Base-by-base conservation (phyloP, 176 grass and related monocot genomes). In the Rhynchospora tenuis region DNA sequence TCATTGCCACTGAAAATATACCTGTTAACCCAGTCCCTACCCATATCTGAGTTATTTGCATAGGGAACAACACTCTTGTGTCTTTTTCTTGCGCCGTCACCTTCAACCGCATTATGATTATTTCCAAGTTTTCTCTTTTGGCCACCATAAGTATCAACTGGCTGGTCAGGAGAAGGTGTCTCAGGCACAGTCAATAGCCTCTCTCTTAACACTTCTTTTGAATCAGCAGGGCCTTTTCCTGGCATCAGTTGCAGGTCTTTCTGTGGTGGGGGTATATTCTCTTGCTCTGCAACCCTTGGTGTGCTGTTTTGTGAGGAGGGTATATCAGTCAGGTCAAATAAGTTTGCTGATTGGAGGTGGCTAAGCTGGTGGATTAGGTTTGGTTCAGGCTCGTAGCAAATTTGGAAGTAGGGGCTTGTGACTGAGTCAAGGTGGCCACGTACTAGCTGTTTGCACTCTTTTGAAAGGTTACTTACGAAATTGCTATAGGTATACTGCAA, bases 151-250 rank as follows among this genome's bases (percentile, higher is more conserved):
- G 69, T 73, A 73, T 98, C 93, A 79, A 48, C 60, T 16, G 91
- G 93, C 60, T 96, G 86, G 90, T 99, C 97, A 78, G 97, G 97
- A 65, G 97, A 99, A 86, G 97, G 97, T 13, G 97, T 99, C 86
- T 99, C 97, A 48, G 97, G 97, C 82, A 96, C 91, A 31, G 89
- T 93, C 85, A 99, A 84, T 80, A 93, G 93, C 60, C 89, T 99
- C 87, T 99, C 97, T 80, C 54, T 92, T 33, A 95, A 89, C 72
- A 88, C 68, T 50, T 90, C 91, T 86, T 89, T 97, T 56, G 85
- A 76, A 48, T 97, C 95, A 75, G 72, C 86, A 56, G 73, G 14
- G 61, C 52, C 86, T 84, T 93, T 99, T 80, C 81, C 88, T 85
- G 86, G 97, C 83, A 93, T 96, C 80, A 88, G 88, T 62, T 90